phyloP scores from a whole-genome alignment of 768 basidiomycete species.

The Panaeolus papilionaceus region DNA sequence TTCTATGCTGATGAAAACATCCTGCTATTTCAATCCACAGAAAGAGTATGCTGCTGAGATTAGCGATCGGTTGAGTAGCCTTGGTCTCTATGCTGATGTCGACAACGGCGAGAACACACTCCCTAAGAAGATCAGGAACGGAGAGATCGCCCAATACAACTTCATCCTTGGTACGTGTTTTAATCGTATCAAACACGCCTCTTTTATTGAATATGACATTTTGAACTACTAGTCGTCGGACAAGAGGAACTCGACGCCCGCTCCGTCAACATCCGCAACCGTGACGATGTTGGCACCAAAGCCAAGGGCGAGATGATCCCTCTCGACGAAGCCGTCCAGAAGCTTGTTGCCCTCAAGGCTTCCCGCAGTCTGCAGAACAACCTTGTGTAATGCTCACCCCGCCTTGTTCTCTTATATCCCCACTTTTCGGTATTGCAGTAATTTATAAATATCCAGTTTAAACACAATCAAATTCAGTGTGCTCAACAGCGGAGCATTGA shows the following conservation, averaged over 20 bases:
- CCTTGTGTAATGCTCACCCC: constrained; percentile 24
- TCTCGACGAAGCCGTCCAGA: constrained; percentile 71
- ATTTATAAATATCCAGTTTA: constrained; percentile 3
- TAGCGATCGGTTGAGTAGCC: constrained; percentile 63
- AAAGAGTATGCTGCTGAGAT: constrained; percentile 92
- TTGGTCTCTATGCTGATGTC: constrained; percentile 88
- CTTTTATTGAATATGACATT: neutral
- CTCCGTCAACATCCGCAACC: constrained; percentile 95
- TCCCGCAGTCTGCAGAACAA: constrained; percentile 50
- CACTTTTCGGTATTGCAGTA: neutral
- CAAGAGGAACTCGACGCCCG: constrained; percentile 86
- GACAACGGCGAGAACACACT: constrained; percentile 93
- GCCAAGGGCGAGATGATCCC: constrained; percentile 76
- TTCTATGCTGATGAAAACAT: constrained; percentile 16
- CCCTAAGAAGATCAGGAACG: constrained; percentile 97
- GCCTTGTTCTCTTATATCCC: neutral
- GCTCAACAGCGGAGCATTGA: neutral
- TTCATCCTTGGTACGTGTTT: constrained; percentile 85
- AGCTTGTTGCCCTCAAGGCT: constrained; percentile 76
- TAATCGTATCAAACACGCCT: neutral
- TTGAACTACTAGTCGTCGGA: constrained; percentile 76
- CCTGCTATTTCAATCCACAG: constrained; percentile 44
- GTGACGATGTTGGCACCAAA: constrained; percentile 92
- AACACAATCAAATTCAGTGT: neutral
- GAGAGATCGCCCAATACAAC: constrained; percentile 97